Evolutionary conservation across 768 basidiomycete genomes (phyloP), one percentile per base, ranked within the genome.

Genomic region (Naganishia onofrii): DNA sequence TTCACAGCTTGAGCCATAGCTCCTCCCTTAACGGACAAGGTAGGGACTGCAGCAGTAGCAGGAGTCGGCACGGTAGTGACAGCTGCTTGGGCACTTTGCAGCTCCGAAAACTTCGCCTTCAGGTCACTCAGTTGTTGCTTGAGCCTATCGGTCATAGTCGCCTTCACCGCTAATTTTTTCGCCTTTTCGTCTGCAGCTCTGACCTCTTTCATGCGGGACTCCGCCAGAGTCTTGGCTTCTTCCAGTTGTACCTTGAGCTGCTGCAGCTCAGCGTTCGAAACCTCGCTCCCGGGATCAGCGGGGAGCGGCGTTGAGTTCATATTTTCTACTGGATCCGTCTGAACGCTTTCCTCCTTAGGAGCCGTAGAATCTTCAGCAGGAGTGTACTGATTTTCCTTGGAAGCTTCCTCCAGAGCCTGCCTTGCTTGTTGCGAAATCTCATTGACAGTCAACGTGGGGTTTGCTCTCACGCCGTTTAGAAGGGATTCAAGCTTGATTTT

Each of bases 181-280:
- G 68, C 56, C 48, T 60, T 69, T 34, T 69, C 68, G 13, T 69
- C 68, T 5, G 68, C 51, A 32, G 68, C 68, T 46, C 68, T 34
- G n/a, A 31, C 56, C 34, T 69, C 56, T 42, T 36, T 55, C 19
- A 57, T 55, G 9, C 56, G 46, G 23, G 38, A 42, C 21, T 69
- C 68, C 6, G 58, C 53, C 44, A 58, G 34, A 0, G 42, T 19
- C 32, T 46, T 57, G 34, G 53, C 51, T 29, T 69, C 56, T 32
- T 69, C 68, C 36, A 57, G 46, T 36, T 69, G 56, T 32, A 26
- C 31, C 21, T 51, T 48, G 19, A 54, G 32, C 13, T 48, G 23
- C 19, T 63, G 46, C 3, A 46, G 12, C 19, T 57, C 29, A 28
- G 26, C 31, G 9, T 19, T 21, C 15, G 15, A 13, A n/a, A 44